phyloP scores from a whole-genome alignment of 2,329 filamentous ascomycete species.

The Capronia americana region DNA sequence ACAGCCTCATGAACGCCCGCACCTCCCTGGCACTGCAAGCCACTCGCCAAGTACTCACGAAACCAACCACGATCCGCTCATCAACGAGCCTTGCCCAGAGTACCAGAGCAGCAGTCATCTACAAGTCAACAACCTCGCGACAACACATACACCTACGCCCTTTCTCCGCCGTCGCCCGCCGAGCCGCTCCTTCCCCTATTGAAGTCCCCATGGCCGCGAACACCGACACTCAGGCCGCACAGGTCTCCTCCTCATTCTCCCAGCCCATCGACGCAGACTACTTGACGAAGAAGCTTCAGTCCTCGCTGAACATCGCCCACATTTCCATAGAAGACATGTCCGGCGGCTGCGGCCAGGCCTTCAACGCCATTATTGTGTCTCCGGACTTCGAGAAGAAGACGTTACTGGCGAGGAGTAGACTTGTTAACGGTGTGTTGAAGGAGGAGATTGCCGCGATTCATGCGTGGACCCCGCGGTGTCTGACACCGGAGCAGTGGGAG shows the following conservation, averaged over 20 bases:
- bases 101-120: not conserved
- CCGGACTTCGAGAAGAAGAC: conserved; percentile 72
- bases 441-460: conserved; percentile 89
- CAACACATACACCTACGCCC: not conserved
- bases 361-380: conserved; percentile 73
- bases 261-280: conserved; percentile 72
- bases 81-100: not conserved
- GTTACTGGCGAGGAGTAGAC: conserved; percentile 81
- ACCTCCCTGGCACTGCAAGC: conserved; percentile 20
- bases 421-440: conserved; percentile 83
- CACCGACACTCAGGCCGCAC: conserved; percentile 37
- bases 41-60: conserved; percentile 8
- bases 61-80: not conserved
- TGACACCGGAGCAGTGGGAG: conserved; percentile 89
- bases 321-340: conserved; percentile 93
- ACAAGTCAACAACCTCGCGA: not conserved
- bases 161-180: not conserved
- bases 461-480: conserved; percentile 93
- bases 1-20: conserved; percentile 26
- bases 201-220: conserved; percentile 44
- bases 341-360: conserved; percentile 75
- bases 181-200: conserved; percentile 10
- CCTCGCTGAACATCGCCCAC: conserved; percentile 74
- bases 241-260: conserved; percentile 54
- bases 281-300: conserved; percentile 71